phyloP scores from a whole-genome alignment of 345 rosid species.

The Alliaria petiolata region DNA sequence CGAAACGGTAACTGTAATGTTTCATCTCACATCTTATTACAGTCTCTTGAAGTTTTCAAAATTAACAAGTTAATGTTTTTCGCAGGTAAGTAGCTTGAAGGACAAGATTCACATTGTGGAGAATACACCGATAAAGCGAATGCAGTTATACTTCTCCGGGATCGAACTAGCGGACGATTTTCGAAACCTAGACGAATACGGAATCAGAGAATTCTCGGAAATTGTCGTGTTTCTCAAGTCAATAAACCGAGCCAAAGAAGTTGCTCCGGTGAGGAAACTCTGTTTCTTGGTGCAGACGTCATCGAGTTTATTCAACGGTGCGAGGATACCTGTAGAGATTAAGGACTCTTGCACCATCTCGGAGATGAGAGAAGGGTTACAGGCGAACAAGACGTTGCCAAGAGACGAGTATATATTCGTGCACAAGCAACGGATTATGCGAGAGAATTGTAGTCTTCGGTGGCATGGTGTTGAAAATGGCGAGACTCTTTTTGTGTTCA shows the following conservation, averaged over 20 bases:
- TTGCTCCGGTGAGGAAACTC: conserved; percentile 40
- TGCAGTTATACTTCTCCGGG: conserved; percentile 61
- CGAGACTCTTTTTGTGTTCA: conserved; percentile 67
- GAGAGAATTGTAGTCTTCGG: conserved; percentile 58
- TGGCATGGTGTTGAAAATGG: conserved; percentile 83
- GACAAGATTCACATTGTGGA: conserved; percentile 75
- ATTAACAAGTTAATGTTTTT: background rate
- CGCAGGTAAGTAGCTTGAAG: conserved; percentile 57
- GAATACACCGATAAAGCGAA: conserved; percentile 55
- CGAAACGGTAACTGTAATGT: conserved; percentile 48
- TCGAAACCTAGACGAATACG: conserved; percentile 62
- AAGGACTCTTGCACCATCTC: conserved; percentile 55
- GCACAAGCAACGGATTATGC: conserved; percentile 83
- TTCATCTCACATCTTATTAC: background rate
- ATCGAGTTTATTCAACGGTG: conserved; percentile 64
- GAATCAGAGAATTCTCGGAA: conserved; percentile 56
- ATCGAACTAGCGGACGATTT: conserved; percentile 67
- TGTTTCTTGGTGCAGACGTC: conserved; percentile 64
- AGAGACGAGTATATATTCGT: conserved; percentile 73
- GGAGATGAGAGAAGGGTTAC: conserved; percentile 49
- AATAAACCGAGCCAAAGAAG: conserved; percentile 36
- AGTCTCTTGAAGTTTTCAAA: conserved; percentile 1
- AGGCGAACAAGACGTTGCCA: conserved; percentile 51
- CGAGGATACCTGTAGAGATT: conserved; percentile 61
- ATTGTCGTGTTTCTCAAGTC: conserved; percentile 56